These are phyloP conservation scores for Amylostereum chailletii DNA, from an alignment of 1,284 basidiomycete genomes.

Conservation along the genomic window DNA sequence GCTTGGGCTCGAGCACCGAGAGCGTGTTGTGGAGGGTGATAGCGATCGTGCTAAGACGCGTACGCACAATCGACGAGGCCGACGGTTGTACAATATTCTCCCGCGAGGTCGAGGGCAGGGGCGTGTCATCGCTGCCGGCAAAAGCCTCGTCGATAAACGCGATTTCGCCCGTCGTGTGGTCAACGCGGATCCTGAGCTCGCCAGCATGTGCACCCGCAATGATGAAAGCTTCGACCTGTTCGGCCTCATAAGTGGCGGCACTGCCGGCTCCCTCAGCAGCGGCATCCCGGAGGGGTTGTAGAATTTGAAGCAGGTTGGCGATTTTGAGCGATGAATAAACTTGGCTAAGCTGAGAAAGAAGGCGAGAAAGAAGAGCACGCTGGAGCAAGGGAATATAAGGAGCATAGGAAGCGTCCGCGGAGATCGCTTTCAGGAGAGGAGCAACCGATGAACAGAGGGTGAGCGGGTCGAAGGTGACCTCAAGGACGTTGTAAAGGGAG, in stretches of 20 bases:
- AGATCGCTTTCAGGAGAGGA: slow-evolving; percentile 70
- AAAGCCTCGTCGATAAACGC: slow-evolving; percentile 80
- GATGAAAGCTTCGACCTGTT: slow-evolving; percentile 85
- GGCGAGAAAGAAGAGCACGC: slow-evolving; percentile 85
- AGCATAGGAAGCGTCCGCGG: slow-evolving; percentile 49
- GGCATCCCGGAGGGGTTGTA: slow-evolving; percentile 61
- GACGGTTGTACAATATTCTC: slow-evolving; percentile 58
- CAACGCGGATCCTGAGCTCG: slow-evolving; percentile 83
- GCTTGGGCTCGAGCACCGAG: slow-evolving; percentile 35
- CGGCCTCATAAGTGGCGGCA: slow-evolving; percentile 46
- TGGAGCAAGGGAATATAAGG: slow-evolving; percentile 89
- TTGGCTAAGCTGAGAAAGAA: slow-evolving; percentile 92
- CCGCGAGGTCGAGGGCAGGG: slow-evolving; percentile 24
- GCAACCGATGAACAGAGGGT: slow-evolving; percentile 80
- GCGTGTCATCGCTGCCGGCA: slow-evolving; percentile 36
- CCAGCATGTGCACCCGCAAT: slow-evolving; percentile 89
- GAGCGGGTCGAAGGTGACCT: slow-evolving; percentile 93
- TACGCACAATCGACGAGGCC: slow-evolving; percentile 62
- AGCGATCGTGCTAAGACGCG: slow-evolving; percentile 72
- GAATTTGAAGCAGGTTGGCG: slow-evolving; percentile 66
- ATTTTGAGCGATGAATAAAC: slow-evolving; percentile 91
- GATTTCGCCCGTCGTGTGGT: slow-evolving; percentile 85
- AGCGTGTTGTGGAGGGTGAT: slow-evolving; percentile 68
- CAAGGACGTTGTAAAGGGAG: slow-evolving; percentile 84
- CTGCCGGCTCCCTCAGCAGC: slow-evolving; percentile 37